Conservation (phyloP, 495 filamentous ascomycete genomes). For the Penicillium desertorum region DNA sequence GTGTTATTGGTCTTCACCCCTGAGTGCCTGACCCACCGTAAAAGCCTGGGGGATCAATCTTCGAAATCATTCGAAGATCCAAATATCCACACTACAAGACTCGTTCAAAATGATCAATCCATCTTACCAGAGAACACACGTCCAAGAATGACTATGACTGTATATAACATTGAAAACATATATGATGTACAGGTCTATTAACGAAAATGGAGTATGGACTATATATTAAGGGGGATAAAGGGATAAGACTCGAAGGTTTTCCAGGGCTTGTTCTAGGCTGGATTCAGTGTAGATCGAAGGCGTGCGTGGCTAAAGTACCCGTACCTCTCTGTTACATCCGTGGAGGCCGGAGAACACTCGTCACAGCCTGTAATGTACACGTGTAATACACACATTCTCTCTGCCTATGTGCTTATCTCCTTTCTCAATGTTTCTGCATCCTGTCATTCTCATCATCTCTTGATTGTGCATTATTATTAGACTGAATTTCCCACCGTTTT, state of each 20-base stretch:
- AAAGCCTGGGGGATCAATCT: background rate
- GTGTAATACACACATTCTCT: slow-evolving; percentile 29
- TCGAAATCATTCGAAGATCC: background rate
- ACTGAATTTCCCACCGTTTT: background rate
- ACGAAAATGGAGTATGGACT: background rate
- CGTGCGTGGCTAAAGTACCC: slow-evolving; percentile 7
- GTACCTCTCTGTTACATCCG: slow-evolving; percentile 6
- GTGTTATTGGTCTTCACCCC: slow-evolving; percentile 6
- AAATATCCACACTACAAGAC: background rate
- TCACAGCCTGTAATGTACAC: slow-evolving; percentile 13
- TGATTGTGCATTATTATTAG: background rate
- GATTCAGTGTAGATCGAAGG: background rate
- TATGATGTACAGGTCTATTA: background rate
- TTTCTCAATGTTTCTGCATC: slow-evolving; percentile 6
- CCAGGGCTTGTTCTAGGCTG: background rate
- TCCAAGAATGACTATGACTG: background rate
- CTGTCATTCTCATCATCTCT: slow-evolving; percentile 4
- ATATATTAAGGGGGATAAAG: background rate
- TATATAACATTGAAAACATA: background rate
- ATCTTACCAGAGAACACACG: background rate
- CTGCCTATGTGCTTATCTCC: slow-evolving; percentile 2
- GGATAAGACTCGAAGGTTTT: background rate
- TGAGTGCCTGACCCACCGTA: background rate
- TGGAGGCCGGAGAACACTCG: slow-evolving; percentile 13
- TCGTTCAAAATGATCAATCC: background rate